Conservation (phyloP, 768 basidiomycete genomes). For the Russula ochroleuca region DNA sequence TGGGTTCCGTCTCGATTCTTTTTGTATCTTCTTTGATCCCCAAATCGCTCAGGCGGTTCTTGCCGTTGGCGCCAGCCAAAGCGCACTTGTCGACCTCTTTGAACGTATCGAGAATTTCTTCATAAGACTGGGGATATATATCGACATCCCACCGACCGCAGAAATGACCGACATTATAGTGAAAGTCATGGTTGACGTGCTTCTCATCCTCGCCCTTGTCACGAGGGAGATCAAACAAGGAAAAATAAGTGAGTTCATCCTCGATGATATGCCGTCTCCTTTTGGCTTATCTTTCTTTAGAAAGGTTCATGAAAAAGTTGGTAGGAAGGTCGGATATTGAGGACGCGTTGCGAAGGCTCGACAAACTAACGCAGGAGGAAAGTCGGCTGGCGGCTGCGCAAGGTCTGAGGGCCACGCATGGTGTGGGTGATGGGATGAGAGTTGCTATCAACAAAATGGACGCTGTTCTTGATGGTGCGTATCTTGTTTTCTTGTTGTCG, state of each 20-base stretch:
- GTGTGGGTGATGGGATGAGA: background rate
- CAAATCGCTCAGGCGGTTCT: background rate
- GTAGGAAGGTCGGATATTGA: background rate
- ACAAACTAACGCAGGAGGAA: background rate
- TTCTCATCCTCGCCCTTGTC: background rate
- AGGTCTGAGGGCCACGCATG: background rate
- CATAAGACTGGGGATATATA: background rate
- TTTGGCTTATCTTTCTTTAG: background rate
- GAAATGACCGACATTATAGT: background rate
- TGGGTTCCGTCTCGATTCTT: background rate
- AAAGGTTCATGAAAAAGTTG: background rate
- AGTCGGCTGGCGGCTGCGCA: background rate
- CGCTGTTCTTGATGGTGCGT: background rate
- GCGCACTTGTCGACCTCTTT: background rate
- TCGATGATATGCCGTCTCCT: background rate
- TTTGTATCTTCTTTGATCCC: too few relatives aligned
- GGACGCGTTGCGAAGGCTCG: background rate
- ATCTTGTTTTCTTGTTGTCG: background rate
- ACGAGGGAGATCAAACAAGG: background rate
- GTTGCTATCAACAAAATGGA: background rate
- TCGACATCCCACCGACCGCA: background rate
- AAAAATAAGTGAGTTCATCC: background rate
- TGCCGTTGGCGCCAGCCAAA: background rate
- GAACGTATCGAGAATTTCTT: background rate
- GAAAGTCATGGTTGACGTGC: background rate